Evolutionary conservation across 345 rosid genomes (phyloP), one percentile per base, ranked within the genome.

Genomic region (Camelina neglecta): DNA sequence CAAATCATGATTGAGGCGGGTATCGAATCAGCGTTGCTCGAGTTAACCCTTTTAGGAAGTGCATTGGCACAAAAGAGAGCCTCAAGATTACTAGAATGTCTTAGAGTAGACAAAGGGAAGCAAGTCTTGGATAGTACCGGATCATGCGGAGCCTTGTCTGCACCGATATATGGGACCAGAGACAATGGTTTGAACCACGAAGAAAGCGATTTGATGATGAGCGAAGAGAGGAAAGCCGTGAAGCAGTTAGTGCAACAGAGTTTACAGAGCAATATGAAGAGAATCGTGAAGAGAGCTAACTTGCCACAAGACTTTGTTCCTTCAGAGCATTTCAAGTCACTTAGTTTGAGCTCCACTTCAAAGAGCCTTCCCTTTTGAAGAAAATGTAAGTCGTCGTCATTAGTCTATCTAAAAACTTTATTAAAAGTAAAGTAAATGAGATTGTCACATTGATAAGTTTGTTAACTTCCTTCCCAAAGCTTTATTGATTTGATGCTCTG

Each of bases 1-100:
- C 97, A 90, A 67, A 87, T 90, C 65, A 95, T 95, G 99, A 84
- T 92, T 0, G 97, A 95, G 38, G 99, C 96, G 0, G 99, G 99
- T 39, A 74, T 95, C 42, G 88, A 82, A 31, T 92, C 96, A 0
- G 76, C 97, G 0, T 84, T 92, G 83, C 97, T 95, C 0, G 99
- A 95, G 54, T 78, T 95, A 78, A 92, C 95, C 0, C 96, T 95
- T 47, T 66, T 95, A 69, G 99, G 99, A 45, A 95, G 92, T 69
- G 84, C 97, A 38, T 83, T 95, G 82, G 85, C 99, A 0, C 99
- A 95, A 79, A 95, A 95, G 79, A 84, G 99, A 83, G 97, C 99
- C 16, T 92, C 97, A 3, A 90, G 97, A 88, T 88, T 95, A 65
- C 60, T 95, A 66, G 97, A 95, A 39, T 84, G 86, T 60, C 56